These are phyloP conservation scores for Scheffersomyces amazonensis DNA, from an alignment of 805 yeast genomes.

Conservation along the genomic window DNA sequence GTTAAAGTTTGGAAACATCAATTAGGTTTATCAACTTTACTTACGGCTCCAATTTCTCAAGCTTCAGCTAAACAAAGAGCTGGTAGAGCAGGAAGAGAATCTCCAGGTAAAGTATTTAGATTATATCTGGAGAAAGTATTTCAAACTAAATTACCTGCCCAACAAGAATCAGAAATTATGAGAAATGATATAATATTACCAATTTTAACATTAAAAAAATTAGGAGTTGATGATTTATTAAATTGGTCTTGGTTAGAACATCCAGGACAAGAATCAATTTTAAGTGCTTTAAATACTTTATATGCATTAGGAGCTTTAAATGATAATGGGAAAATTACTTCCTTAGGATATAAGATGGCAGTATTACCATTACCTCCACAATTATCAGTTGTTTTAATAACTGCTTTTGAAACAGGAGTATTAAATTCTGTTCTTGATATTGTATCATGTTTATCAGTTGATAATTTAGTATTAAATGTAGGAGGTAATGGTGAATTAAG, in stretches of 20 bases:
- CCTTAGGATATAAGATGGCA: conserved; percentile 82
- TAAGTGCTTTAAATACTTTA: conserved; percentile 74
- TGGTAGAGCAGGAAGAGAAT: conserved; percentile 99
- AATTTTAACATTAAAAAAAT: conserved; percentile 74
- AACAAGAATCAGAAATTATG: conserved; percentile 91
- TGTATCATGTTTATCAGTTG: conserved; percentile 90
- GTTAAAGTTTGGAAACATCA: conserved; percentile 95
- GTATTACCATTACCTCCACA: conserved; percentile 91
- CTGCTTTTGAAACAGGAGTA: conserved; percentile 60
- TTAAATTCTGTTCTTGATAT: conserved; percentile 76
- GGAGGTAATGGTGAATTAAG: conserved; percentile 61
- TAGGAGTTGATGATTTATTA: conserved; percentile 79
- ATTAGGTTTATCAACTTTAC: conserved; percentile 84
- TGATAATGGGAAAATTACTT: conserved; percentile 72
- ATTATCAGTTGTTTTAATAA: conserved; percentile 77
- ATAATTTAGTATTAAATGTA: conserved; percentile 79
- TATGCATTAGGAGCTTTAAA: conserved; percentile 78
- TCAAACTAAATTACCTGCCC: conserved; percentile 52
- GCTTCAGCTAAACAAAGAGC: conserved; percentile 94
- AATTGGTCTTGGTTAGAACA: conserved; percentile 92
- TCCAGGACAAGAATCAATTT: conserved; percentile 76
- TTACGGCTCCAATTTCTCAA: conserved; percentile 89
- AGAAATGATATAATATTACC: conserved; percentile 86
- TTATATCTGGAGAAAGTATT: conserved; percentile 76
- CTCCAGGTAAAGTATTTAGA: conserved; percentile 81